Percentiles rank a stretch among this genome's conserved stretches.
Conservation (phyloP, 2,329 filamentous ascomycete species). For the Cytospora piceae region DNA sequence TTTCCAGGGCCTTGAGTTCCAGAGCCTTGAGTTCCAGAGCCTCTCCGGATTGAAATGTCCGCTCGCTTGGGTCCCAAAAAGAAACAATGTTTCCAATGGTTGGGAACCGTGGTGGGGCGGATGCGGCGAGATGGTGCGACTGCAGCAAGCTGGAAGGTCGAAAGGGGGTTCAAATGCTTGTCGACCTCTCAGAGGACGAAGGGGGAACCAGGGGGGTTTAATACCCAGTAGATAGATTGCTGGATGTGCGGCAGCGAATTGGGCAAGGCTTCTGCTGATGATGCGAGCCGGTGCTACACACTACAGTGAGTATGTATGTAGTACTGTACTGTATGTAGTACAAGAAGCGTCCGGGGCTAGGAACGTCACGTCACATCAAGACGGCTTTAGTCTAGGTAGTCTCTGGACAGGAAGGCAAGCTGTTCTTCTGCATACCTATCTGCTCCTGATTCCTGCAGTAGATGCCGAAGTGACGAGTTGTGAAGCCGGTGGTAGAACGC, state of each 20-base stretch:
- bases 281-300: conserved; percentile 20
- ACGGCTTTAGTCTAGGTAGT: conserved; percentile 11
- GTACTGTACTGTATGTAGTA: neutral
- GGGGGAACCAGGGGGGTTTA: conserved; percentile 14
- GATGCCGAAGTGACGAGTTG: neutral
- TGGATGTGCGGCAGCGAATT: conserved; percentile 18
- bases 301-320: neutral
- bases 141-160: conserved; percentile 7
- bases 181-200: conserved; percentile 10
- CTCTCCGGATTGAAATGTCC: neutral
- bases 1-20: neutral
- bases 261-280: conserved; percentile 12
- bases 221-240: conserved; percentile 9
- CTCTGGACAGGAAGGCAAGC: conserved; percentile 8
- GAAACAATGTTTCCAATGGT: neutral
- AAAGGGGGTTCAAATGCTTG: neutral
- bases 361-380: conserved; percentile 22
- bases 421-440: conserved; percentile 1
- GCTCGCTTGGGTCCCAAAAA: neutral
- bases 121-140: conserved; percentile 13
- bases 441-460: conserved; percentile 14
- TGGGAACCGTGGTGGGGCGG: neutral
- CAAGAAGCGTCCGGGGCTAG: conserved; percentile 3
- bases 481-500: neutral
- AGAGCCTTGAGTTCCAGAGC: neutral